A percentile compares a stretch with the other conserved stretches of the same genome.
Evolutionary conservation across 352 stramenopile species (phyloP).

Genomic region (Pythium chondricola): DNA sequence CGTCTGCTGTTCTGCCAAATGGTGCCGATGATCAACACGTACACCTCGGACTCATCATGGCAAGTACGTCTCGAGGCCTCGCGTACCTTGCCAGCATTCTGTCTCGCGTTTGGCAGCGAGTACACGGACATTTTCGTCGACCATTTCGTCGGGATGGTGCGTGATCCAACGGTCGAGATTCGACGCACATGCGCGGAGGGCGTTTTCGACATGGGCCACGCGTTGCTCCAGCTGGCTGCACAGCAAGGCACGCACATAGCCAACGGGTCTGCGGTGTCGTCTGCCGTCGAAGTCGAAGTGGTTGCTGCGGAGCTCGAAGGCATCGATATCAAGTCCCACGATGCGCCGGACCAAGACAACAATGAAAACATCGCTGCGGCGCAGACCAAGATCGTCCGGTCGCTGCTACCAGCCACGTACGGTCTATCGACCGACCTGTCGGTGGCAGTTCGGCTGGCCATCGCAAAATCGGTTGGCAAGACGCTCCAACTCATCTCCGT

Average conservation of each 20-base stretch:
- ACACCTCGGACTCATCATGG: conserved; percentile 83
- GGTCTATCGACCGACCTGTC: conserved; percentile 69
- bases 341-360: not conserved
- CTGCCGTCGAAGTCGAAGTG: conserved; percentile 10
- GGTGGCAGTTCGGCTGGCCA: conserved; percentile 61
- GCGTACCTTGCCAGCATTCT: conserved; percentile 68
- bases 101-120: conserved; percentile 63
- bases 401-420: conserved; percentile 73
- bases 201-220: conserved; percentile 55
- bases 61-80: conserved; percentile 80
- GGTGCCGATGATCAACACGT: conserved; percentile 85
- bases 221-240: conserved; percentile 44
- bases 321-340: conserved; percentile 20
- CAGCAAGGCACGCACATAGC: conserved; percentile 11
- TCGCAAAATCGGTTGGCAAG: conserved; percentile 72
- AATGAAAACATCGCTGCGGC: conserved; percentile 46
- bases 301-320: conserved; percentile 23
- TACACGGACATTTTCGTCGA: conserved; percentile 85
- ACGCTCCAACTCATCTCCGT: conserved; percentile 61
- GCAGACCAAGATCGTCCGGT: conserved; percentile 76
- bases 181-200: conserved; percentile 64
- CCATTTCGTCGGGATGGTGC: conserved; percentile 80
- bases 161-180: conserved; percentile 83
- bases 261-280: not conserved
- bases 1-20: conserved; percentile 77